phyloP scores from a whole-genome alignment of 176 grass and related monocot species.

The Avena atlantica region DNA sequence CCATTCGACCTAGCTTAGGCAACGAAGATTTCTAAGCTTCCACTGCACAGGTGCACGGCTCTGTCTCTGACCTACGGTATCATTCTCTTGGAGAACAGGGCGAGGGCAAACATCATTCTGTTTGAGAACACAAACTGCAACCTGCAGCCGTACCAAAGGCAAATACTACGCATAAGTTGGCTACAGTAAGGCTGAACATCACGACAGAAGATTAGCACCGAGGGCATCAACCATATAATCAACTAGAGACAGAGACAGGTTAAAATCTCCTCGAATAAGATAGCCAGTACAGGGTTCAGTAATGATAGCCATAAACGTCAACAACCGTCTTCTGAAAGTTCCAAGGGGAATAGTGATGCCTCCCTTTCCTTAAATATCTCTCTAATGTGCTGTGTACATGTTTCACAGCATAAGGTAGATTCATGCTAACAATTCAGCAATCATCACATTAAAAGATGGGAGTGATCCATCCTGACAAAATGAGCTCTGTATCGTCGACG shows the following conservation, averaged over 20 bases:
- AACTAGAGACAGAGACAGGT: not conserved
- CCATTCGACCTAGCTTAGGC: no score
- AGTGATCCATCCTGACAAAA: not conserved
- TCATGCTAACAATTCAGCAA: not conserved
- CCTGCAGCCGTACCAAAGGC: not conserved
- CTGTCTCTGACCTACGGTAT: no score
- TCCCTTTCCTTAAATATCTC: not conserved
- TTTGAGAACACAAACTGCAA: not conserved
- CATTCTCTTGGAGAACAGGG: no score
- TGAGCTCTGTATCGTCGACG: not conserved
- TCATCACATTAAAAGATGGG: not conserved
- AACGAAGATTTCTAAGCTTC: no score
- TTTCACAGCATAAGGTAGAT: constrained; percentile 17
- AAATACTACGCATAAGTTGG: not conserved
- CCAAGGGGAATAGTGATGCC: not conserved
- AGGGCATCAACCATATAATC: not conserved
- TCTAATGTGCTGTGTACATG: not conserved
- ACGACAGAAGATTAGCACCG: not conserved
- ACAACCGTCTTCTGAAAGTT: not conserved
- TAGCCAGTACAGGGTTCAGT: not conserved
- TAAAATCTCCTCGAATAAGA: not conserved
- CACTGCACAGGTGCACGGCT: no score
- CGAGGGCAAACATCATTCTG: not conserved
- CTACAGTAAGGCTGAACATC: not conserved
- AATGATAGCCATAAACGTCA: not conserved